Conservation (phyloP, 352 stramenopile species). For the Lagenidium giganteum region DNA sequence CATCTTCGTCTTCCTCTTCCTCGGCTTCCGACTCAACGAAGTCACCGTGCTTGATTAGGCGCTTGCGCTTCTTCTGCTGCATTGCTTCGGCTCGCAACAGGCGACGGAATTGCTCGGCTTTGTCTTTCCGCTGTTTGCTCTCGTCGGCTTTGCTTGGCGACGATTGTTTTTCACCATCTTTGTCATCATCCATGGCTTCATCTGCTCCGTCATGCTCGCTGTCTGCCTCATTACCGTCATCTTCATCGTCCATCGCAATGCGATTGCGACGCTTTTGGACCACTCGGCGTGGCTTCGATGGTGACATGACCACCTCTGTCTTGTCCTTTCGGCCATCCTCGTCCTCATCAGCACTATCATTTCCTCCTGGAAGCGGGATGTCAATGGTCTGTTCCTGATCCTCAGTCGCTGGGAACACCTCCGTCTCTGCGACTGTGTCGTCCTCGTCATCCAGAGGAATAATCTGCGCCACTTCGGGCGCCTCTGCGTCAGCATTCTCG, state of each 20-base stretch:
- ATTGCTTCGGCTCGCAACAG: conserved; percentile 55
- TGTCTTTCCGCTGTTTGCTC: conserved; percentile 38
- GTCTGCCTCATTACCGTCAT: conserved; percentile 57
- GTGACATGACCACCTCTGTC: no score
- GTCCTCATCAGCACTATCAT: no score
- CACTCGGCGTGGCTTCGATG: no score
- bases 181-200: conserved; percentile 13
- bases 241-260: conserved; percentile 27
- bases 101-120: conserved; percentile 59
- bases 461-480: no score
- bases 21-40: conserved; percentile 84
- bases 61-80: conserved; percentile 50
- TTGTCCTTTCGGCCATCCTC: no score
- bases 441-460: no score
- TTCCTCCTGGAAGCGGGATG: no score
- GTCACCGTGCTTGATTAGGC: conserved; percentile 39
- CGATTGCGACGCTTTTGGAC: conserved; percentile 30
- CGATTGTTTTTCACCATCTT: conserved; percentile 10
- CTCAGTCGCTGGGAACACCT: no score
- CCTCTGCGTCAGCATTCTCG: conserved; percentile 10
- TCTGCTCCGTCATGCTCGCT: conserved; percentile 47
- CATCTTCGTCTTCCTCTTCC: conserved; percentile 83
- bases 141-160: no score
- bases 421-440: no score
- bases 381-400: no score